Evolutionary conservation across 306 rosid genomes (phyloP).

Genomic region (Prunus mume): DNA sequence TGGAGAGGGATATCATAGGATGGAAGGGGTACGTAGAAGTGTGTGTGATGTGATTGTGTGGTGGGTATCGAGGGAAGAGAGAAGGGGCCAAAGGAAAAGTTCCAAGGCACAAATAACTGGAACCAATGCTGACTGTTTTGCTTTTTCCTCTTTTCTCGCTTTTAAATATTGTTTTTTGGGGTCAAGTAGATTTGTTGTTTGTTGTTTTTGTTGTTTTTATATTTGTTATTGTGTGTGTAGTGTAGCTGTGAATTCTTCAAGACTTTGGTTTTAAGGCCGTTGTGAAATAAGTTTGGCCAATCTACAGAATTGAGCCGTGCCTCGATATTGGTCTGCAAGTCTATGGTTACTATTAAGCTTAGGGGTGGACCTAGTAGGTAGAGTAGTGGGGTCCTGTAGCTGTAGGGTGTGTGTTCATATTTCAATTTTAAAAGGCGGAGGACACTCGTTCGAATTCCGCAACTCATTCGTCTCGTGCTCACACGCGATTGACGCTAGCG

Average conservation of each 20-base stretch:
- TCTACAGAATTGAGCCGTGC: neutral
- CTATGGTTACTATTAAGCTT: neutral
- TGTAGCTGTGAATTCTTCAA: slow-evolving; percentile 22
- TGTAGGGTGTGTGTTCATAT: neutral
- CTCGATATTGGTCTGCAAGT: neutral
- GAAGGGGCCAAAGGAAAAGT: slow-evolving; percentile 72
- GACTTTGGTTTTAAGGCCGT: slow-evolving; percentile 29
- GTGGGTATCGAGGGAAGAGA: slow-evolving; percentile 55
- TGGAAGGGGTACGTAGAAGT: slow-evolving; percentile 3
- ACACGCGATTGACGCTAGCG: accelerated
- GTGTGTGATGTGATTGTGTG: neutral
- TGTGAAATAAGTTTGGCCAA: slow-evolving; percentile 15
- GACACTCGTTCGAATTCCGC: neutral
- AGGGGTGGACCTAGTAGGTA: neutral
- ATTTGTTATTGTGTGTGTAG: slow-evolving; percentile 20
- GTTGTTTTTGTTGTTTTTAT: slow-evolving; percentile 48
- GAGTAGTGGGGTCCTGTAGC: neutral
- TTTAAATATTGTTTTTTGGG: slow-evolving; percentile 49
- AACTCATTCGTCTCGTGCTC: neutral
- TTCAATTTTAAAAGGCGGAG: neutral
- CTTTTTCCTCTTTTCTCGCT: slow-evolving; percentile 36
- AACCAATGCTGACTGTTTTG: slow-evolving; percentile 61
- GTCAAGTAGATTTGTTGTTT: slow-evolving; percentile 51
- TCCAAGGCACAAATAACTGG: slow-evolving; percentile 65
- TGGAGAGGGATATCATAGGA: neutral